These are phyloP conservation scores for Trichoderma orchidacearum DNA, from an alignment of 495 filamentous ascomycete species.

Conservation along the genomic window DNA sequence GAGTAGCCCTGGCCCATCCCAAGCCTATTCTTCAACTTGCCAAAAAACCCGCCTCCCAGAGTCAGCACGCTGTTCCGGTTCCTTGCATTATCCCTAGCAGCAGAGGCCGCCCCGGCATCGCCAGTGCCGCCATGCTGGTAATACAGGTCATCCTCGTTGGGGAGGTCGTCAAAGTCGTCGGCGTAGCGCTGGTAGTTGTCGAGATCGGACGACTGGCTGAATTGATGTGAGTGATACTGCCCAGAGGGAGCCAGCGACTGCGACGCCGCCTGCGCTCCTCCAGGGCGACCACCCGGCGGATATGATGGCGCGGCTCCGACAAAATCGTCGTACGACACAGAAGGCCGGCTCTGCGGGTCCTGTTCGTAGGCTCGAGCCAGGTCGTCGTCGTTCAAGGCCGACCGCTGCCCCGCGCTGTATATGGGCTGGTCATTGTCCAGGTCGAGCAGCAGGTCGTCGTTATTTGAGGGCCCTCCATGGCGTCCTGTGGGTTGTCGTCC, in stretches of 20 bases:
- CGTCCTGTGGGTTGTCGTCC: conserved; percentile 43
- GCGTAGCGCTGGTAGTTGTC: conserved; percentile 86
- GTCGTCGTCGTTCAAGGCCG: conserved; percentile 64
- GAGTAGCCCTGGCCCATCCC: conserved; percentile 89
- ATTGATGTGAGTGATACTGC: conserved; percentile 44
- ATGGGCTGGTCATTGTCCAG: conserved; percentile 53
- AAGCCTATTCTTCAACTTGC: conserved; percentile 75
- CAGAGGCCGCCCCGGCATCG: conserved; percentile 12
- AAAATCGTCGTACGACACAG: conserved; percentile 89
- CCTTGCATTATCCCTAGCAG: conserved; percentile 37
- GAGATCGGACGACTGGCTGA: conserved; percentile 74
- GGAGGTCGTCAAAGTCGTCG: conserved; percentile 62
- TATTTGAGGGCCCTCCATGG: conserved; percentile 43
- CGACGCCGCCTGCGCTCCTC: conserved; percentile 7
- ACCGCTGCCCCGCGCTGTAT: conserved; percentile 58
- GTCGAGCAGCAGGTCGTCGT: conserved; percentile 61
- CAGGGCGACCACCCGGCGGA: conserved; percentile 19
- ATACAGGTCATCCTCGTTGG: conserved; percentile 60
- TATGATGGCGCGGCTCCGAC: conserved; percentile 46
- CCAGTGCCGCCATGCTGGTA: conserved; percentile 49
- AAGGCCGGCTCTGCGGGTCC: conserved; percentile 57
- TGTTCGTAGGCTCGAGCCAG: conserved; percentile 56
- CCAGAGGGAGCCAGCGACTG: conserved; percentile 19
- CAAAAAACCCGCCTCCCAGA: conserved; percentile 75
- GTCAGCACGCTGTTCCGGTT: conserved; percentile 79